These are phyloP conservation scores for Calocera cornea DNA, from an alignment of 768 basidiomycete species.

Conservation along the genomic window DNA sequence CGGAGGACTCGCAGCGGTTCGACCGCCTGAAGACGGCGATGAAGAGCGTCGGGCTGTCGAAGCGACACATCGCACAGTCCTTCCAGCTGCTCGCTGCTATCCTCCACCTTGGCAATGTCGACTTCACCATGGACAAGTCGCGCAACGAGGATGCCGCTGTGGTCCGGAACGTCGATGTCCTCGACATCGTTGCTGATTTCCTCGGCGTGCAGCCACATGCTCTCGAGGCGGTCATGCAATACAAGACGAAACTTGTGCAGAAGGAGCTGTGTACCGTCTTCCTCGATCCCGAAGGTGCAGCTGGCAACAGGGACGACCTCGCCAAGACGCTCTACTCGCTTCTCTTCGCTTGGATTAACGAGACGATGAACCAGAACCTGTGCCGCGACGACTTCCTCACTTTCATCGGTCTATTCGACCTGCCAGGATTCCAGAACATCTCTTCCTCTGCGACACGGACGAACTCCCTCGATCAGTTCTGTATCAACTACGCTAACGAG, in stretches of 20 bases:
- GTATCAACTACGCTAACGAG: slow-evolving; percentile 93
- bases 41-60: slow-evolving; percentile 85
- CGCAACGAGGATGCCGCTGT: slow-evolving; percentile 88
- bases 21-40: slow-evolving; percentile 90
- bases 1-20: slow-evolving; percentile 78
- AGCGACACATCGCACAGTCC: slow-evolving; percentile 86
- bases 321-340: slow-evolving; percentile 88
- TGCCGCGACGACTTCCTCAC: slow-evolving; percentile 86
- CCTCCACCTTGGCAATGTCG: slow-evolving; percentile 89
- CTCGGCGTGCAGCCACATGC: slow-evolving; percentile 62
- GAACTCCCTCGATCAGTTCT: slow-evolving; percentile 93
- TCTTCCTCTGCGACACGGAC: slow-evolving; percentile 45
- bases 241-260: slow-evolving; percentile 83
- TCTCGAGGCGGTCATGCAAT: slow-evolving; percentile 70
- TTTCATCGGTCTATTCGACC: slow-evolving; percentile 86
- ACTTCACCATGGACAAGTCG: slow-evolving; percentile 71
- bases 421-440: slow-evolving; percentile 87
- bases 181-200: slow-evolving; percentile 81
- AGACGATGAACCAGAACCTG: slow-evolving; percentile 87
- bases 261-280: slow-evolving; percentile 97
- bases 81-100: slow-evolving; percentile 93
- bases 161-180: slow-evolving; percentile 68
- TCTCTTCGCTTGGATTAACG: slow-evolving; percentile 91
- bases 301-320: slow-evolving; percentile 86
- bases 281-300: slow-evolving; percentile 85